Conservation (phyloP, 352 stramenopile species). For the Thraustochytrium sp. region DNA sequence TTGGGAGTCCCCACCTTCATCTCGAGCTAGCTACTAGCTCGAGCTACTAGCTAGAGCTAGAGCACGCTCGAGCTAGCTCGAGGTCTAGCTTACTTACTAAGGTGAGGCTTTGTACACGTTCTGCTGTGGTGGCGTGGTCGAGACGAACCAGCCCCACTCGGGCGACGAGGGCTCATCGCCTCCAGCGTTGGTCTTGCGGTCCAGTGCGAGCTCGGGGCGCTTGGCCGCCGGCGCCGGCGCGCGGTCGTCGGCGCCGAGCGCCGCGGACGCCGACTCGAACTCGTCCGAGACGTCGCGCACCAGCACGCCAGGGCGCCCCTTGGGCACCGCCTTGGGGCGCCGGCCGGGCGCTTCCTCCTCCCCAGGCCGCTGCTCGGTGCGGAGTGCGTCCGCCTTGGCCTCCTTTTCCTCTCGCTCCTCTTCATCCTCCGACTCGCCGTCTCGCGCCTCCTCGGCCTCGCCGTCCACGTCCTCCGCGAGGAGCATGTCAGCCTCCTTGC, state of each 20-base stretch:
- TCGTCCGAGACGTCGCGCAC: not conserved
- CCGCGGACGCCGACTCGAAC: not conserved
- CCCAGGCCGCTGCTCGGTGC: no score
- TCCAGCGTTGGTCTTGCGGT: not conserved
- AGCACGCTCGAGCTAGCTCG: no score
- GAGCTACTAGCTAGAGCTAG: no score
- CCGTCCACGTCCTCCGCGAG: not conserved
- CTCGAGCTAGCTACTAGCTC: no score
- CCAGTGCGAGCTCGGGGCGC: not conserved
- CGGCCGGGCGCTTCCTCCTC: no score
- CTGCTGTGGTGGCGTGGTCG: slow-evolving; percentile 26
- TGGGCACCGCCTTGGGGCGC: no score
- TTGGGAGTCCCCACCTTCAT: no score
- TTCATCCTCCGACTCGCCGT: not conserved
- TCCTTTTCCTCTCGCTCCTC: not conserved
- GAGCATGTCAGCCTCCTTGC: not conserved
- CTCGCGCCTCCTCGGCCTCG: not conserved
- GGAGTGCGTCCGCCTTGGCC: no score
- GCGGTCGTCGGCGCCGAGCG: not conserved
- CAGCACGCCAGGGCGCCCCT: no score
- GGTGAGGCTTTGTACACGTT: slow-evolving; percentile 27
- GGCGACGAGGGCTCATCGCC: not conserved
- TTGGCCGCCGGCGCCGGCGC: not conserved
- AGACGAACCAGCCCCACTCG: slow-evolving; percentile 38
- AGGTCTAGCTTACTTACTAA: no score